Evolutionary conservation across 2,329 filamentous ascomycete species (phyloP).

Genomic region (Fusarium hainanense): DNA sequence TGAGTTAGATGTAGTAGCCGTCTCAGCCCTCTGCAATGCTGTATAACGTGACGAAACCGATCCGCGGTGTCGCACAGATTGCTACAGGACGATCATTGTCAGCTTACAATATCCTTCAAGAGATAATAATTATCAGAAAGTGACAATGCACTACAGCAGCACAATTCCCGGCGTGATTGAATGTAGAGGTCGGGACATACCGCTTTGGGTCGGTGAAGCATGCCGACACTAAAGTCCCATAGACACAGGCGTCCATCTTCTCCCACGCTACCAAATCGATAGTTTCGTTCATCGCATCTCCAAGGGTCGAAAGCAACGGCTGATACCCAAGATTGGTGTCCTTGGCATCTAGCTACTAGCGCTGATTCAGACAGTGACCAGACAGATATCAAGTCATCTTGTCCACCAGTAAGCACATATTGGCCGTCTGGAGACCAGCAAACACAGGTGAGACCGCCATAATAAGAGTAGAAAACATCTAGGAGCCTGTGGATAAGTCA

Average conservation of each 20-base stretch:
- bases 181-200: constrained; percentile 61
- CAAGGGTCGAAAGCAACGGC: constrained; percentile 95
- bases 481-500: constrained; percentile 69
- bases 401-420: constrained; percentile 93
- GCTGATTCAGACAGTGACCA: constrained; percentile 88
- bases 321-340: constrained; percentile 95
- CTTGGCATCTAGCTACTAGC: constrained; percentile 91
- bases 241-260: constrained; percentile 91
- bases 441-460: constrained; percentile 90
- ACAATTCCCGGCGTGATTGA: background rate
- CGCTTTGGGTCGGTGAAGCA: constrained; percentile 90
- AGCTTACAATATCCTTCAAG: constrained; percentile 17
- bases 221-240: constrained; percentile 98
- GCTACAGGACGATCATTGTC: constrained; percentile 28
- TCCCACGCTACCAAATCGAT: constrained; percentile 94
- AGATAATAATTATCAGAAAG: background rate
- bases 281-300: constrained; percentile 95
- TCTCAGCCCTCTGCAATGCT: constrained; percentile 67
- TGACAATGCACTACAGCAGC: background rate
- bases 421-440: constrained; percentile 98
- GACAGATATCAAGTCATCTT: constrained; percentile 95
- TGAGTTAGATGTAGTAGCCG: constrained; percentile 67
- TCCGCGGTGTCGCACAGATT: constrained; percentile 56
- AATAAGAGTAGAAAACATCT: constrained; percentile 90
- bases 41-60: constrained; percentile 64